Evolutionary conservation across 768 basidiomycete genomes (phyloP).

Genomic region (Jaapia argillacea): DNA sequence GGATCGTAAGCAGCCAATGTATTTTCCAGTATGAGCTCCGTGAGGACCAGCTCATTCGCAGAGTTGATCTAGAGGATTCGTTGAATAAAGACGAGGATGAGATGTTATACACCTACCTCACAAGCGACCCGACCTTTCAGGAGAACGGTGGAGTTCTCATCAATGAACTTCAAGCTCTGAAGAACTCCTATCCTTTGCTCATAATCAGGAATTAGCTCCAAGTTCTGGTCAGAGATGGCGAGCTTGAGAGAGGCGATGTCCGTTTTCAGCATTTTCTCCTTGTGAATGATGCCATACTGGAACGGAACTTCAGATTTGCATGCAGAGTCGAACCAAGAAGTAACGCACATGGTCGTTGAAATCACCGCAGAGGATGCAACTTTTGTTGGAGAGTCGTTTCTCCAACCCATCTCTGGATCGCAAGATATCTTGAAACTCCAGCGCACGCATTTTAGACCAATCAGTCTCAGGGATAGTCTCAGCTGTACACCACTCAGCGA

Average conservation of each 20-base stretch:
- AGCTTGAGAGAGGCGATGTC: conserved; percentile 74
- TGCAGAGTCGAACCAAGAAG: too few species aligned
- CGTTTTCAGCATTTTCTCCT: conserved; percentile 59
- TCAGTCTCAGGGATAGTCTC: conserved; percentile 62
- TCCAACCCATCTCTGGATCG: conserved; percentile 43
- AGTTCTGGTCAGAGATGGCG: conserved; percentile 90
- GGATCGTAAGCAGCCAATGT: conserved; percentile 84
- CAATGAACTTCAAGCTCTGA: conserved; percentile 86
- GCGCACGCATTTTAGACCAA: conserved; percentile 71
- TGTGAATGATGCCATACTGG: conserved; percentile 73
- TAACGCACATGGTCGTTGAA: conserved; percentile 72
- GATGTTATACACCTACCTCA: conserved; percentile 47
- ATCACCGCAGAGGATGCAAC: conserved; percentile 51
- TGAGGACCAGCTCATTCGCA: conserved; percentile 91
- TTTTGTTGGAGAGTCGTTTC: conserved; percentile 26
- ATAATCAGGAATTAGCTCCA: conserved; percentile 95
- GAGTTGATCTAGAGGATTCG: conserved; percentile 78
- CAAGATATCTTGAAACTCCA: conserved; percentile 87
- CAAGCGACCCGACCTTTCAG: conserved; percentile 97
- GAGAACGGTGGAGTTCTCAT: conserved; percentile 90
- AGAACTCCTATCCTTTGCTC: conserved; percentile 89
- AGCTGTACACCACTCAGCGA: conserved; percentile 45
- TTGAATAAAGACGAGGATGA: not conserved
- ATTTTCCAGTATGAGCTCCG: conserved; percentile 95
- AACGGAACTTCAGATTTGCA: too few species aligned